A percentile compares a stretch with the other conserved stretches of the same genome.
These are phyloP conservation scores for Mycena leptocephala DNA, from an alignment of 768 basidiomycete genomes.

Conservation along the genomic window DNA sequence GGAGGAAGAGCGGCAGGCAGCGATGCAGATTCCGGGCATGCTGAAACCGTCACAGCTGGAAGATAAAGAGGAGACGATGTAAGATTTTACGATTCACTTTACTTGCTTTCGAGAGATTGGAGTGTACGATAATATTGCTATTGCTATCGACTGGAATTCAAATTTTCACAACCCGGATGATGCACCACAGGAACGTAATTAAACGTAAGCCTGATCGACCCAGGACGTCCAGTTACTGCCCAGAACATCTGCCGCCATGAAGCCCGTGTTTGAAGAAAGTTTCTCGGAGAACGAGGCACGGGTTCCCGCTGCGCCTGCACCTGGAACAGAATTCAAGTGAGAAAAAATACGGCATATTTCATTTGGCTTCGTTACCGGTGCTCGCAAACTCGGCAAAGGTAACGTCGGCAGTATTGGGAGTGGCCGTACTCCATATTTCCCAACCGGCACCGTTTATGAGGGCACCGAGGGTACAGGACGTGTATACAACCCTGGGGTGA, in stretches of 20 bases:
- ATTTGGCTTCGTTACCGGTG: constrained; percentile 37
- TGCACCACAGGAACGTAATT: background rate
- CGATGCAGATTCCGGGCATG: constrained; percentile 96
- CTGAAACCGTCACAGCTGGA: constrained; percentile 95
- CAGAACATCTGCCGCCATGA: constrained; percentile 39
- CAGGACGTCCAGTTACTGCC: constrained; percentile 42
- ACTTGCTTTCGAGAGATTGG: background rate
- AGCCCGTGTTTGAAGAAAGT: constrained; percentile 37
- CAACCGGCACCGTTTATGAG: constrained; percentile 46
- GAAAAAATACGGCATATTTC: background rate
- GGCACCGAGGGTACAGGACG: constrained; percentile 37
- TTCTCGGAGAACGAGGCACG: constrained; percentile 45
- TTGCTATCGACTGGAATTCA: background rate
- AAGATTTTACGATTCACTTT: constrained; percentile 41
- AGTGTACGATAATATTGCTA: constrained; percentile 14
- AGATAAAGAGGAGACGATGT: constrained; percentile 93
- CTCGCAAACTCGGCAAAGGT: constrained; percentile 43
- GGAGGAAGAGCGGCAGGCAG: constrained; percentile 88
- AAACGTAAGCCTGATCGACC: constrained; percentile 43
- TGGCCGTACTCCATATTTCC: constrained; percentile 43
- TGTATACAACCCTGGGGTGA: constrained; percentile 42
- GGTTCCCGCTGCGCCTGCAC: constrained; percentile 43
- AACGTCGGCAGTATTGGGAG: constrained; percentile 47
- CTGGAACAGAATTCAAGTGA: constrained; percentile 9
- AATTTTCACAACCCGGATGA: too few relatives aligned